Conservation (phyloP, 805 yeast genomes). For the Debaryomyces prosopidis region DNA sequence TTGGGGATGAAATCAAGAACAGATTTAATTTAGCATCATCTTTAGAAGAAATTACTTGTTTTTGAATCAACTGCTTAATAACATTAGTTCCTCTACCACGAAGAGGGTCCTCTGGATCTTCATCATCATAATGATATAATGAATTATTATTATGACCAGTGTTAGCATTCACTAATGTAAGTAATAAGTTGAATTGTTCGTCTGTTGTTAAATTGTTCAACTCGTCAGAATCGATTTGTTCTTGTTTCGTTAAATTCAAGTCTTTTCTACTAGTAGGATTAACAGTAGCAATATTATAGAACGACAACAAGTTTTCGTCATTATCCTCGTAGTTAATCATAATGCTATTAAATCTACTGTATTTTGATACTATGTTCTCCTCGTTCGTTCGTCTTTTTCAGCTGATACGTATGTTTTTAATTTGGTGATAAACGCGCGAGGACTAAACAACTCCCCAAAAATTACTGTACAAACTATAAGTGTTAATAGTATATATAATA, state of each 20-base stretch:
- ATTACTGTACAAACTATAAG: not conserved
- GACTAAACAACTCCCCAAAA: not conserved
- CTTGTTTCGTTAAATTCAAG: constrained; percentile 13
- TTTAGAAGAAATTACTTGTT: constrained; percentile 23
- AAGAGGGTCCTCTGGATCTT: constrained; percentile 36
- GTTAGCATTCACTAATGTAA: constrained; percentile 19
- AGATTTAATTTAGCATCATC: constrained; percentile 31
- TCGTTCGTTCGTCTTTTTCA: not conserved
- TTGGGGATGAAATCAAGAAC: constrained; percentile 36
- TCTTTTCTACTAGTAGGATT: constrained; percentile 20
- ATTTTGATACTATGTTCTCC: not conserved
- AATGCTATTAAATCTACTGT: not conserved
- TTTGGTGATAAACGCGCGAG: not conserved
- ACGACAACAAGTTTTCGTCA: constrained; percentile 25
- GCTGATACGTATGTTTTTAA: not conserved
- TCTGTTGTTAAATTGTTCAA: constrained; percentile 21
- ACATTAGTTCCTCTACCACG: constrained; percentile 30
- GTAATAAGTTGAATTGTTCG: constrained; percentile 33
- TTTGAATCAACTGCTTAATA: constrained; percentile 21
- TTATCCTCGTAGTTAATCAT: constrained; percentile 35
- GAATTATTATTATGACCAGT: constrained; percentile 6
- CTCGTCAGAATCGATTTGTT: constrained; percentile 18
- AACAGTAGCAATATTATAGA: constrained; percentile 28
- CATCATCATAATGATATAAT: constrained; percentile 11
- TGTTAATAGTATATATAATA: not conserved